These are phyloP conservation scores for Saitozyma podzolica DNA, from an alignment of 768 basidiomycete genomes.

Conservation along the genomic window DNA sequence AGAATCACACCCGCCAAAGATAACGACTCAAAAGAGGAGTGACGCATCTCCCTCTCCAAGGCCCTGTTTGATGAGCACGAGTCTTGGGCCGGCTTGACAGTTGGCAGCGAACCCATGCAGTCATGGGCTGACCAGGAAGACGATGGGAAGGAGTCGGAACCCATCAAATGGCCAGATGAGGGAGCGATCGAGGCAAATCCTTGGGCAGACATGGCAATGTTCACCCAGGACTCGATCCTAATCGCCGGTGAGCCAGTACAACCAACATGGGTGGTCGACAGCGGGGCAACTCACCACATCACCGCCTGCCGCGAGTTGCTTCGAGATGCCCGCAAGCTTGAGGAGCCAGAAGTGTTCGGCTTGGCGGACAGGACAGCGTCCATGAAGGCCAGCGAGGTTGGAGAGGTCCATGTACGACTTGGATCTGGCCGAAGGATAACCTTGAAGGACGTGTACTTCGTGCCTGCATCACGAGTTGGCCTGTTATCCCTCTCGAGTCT, in stretches of 20 bases:
- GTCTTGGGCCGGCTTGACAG: background rate
- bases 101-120: background rate
- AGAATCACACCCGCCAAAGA: too few relatives aligned
- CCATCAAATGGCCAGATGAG: too few relatives aligned
- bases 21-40: too few relatives aligned
- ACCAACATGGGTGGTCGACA: conserved; percentile 11
- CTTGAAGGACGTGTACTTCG: conserved; percentile 1
- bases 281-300: conserved; percentile 15
- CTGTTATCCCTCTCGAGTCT: conserved; percentile 7
- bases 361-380: conserved; percentile 4
- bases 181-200: too few relatives aligned
- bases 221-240: too few relatives aligned
- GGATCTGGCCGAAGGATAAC: background rate
- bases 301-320: conserved; percentile 7
- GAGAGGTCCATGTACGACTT: background rate
- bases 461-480: conserved; percentile 1
- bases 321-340: background rate
- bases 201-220: too few relatives aligned
- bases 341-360: conserved; percentile 4
- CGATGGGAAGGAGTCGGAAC: background rate
- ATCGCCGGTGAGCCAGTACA: background rate
- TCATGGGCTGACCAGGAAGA: background rate
- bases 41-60: too few relatives aligned
- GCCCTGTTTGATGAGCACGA: too few relatives aligned
- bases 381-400: conserved; percentile 4